Percentiles rank a stretch among this genome's conserved stretches.
These are phyloP conservation scores for Syzygium aqueum DNA, from an alignment of 345 rosid genomes.

Conservation along the genomic window DNA sequence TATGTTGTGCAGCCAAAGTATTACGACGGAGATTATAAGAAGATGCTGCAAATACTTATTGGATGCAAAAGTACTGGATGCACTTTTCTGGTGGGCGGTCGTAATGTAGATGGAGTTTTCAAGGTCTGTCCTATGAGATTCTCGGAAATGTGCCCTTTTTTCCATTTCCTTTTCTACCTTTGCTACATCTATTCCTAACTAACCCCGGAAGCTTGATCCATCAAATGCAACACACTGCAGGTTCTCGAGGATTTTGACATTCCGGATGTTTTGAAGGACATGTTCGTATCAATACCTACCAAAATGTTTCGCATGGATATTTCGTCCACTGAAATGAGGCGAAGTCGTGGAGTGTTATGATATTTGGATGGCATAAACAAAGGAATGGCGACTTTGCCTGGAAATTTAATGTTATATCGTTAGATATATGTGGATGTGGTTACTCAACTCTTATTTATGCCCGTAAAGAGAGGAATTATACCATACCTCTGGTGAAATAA, in stretches of 20 bases:
- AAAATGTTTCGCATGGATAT: constrained; percentile 68
- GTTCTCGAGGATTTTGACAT: constrained; percentile 74
- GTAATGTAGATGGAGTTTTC: constrained; percentile 67
- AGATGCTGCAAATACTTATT: constrained; percentile 63
- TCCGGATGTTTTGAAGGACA: constrained; percentile 51
- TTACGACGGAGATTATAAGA: constrained; percentile 49
- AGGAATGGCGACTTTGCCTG: neutral
- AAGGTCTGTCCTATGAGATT: constrained; percentile 30
- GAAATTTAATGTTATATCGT: neutral
- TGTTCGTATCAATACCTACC: constrained; percentile 63
- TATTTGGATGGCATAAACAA: neutral
- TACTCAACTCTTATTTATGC: neutral
- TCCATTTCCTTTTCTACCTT: neutral
- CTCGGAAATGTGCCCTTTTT: neutral
- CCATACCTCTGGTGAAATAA: neutral
- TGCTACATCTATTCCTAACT: neutral
- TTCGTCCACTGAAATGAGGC: constrained; percentile 71
- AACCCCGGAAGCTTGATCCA: neutral
- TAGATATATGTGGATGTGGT: neutral
- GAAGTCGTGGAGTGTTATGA: constrained; percentile 4
- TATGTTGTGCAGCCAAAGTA: constrained; percentile 53
- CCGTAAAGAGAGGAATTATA: neutral
- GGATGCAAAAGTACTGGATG: constrained; percentile 75
- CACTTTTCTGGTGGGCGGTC: constrained; percentile 82
- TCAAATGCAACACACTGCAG: constrained; percentile 23